These are phyloP conservation scores for Sarcocystis neurona DNA, from an alignment of 169 alveolate species.

Conservation along the genomic window DNA sequence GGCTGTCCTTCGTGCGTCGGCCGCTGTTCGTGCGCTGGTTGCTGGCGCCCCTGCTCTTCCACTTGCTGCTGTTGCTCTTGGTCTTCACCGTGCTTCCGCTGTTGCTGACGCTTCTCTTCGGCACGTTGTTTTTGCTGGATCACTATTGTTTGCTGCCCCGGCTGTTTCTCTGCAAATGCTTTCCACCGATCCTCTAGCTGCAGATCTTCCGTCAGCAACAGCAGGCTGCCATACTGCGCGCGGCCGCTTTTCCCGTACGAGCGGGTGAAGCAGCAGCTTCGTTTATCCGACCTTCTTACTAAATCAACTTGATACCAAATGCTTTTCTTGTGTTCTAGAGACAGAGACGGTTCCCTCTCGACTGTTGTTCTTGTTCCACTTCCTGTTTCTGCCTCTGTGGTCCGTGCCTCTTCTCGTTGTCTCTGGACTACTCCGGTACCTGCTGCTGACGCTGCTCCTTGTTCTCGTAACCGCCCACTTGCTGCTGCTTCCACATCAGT, in stretches of 20 bases:
- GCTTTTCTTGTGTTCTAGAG: conserved; percentile 8
- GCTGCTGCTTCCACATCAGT: too few relatives aligned
- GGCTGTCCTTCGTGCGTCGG: neutral
- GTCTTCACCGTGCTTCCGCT: neutral
- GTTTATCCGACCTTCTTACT: neutral
- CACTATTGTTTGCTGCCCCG: neutral
- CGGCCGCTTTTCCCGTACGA: conserved; percentile 32
- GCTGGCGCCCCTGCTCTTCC: too few relatives aligned
- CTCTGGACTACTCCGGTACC: too few relatives aligned
- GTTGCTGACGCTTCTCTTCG: neutral
- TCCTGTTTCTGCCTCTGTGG: too few relatives aligned
- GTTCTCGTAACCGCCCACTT: too few relatives aligned
- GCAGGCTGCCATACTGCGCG: conserved; percentile 48
- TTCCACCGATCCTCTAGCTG: conserved; percentile 11
- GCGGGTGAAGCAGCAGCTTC: conserved; percentile 54
- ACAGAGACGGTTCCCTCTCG: neutral
- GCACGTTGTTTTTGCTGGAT: neutral
- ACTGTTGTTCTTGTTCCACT: too few relatives aligned
- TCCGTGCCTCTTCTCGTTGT: too few relatives aligned
- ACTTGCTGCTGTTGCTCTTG: too few relatives aligned
- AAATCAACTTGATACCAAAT: conserved; percentile 19
- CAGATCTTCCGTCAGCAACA: conserved; percentile 24
- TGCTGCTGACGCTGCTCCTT: too few relatives aligned
- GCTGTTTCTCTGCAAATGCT: neutral
- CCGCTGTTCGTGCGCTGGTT: neutral